phyloP scores from a whole-genome alignment of 2,329 filamentous ascomycete genomes.

The Colletotrichum sp. region DNA sequence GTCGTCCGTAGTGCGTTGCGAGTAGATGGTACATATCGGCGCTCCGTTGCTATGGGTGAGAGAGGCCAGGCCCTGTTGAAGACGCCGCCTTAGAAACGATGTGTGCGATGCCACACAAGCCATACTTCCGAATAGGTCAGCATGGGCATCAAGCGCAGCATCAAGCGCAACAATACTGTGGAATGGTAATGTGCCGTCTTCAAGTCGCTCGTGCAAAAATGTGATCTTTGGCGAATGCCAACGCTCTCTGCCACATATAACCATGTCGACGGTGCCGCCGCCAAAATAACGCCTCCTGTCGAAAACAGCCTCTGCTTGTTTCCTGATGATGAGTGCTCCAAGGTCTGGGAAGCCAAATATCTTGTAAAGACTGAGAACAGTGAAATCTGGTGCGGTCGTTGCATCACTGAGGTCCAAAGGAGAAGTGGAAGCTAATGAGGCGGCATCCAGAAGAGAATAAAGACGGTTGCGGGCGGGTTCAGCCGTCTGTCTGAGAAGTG shows the following conservation, averaged over 20 bases:
- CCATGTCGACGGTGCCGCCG: conserved; percentile 92
- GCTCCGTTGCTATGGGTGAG: conserved; percentile 73
- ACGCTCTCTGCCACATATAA: conserved; percentile 74
- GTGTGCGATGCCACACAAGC: conserved; percentile 73
- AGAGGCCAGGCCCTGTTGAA: conserved; percentile 61
- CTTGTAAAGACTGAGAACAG: conserved; percentile 89
- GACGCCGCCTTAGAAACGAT: conserved; percentile 60
- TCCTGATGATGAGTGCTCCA: conserved; percentile 82
- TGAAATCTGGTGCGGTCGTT: conserved; percentile 77
- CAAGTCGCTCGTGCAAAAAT: conserved; percentile 78
- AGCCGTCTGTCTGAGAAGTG: conserved; percentile 33
- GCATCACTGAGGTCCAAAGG: conserved; percentile 71
- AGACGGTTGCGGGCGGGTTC: neutral
- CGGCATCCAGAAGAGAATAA: conserved; percentile 60
- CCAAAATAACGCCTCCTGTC: conserved; percentile 81
- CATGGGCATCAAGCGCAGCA: conserved; percentile 73
- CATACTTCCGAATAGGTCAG: conserved; percentile 74
- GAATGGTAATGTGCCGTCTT: conserved; percentile 90
- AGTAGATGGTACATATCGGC: conserved; percentile 71
- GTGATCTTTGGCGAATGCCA: conserved; percentile 82
- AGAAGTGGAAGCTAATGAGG: conserved; percentile 79
- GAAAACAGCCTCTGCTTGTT: conserved; percentile 68
- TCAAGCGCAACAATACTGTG: conserved; percentile 88
- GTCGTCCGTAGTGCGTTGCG: conserved; percentile 21
- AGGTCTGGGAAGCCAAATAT: conserved; percentile 97